Base-by-base conservation (phyloP, 768 basidiomycete genomes). In the Tricholoma furcatifolium region DNA sequence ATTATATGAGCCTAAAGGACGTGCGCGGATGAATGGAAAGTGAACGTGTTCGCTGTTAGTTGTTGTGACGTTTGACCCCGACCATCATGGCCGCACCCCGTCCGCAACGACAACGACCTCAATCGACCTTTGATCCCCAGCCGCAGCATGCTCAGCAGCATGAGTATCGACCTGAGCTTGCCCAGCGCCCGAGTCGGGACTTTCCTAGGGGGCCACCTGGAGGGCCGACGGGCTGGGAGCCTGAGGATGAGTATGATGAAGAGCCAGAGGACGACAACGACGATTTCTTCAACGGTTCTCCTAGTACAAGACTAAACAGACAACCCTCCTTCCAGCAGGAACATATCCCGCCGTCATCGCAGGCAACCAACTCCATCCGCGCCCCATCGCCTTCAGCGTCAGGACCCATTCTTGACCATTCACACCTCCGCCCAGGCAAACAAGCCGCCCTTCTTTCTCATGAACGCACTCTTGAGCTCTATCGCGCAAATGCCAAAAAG, bases 401-500 rank as follows among this genome's bases (percentile, higher is more conserved):
- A 8, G 85, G 77, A 2, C 84, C 87, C 43, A 80, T 93, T 62
- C 83, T 93, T 52, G 91, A 93, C 75, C 91, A 93, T 60, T 92
- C 93, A 36, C 94, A 98, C 70, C 83, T 97, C 36, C 85, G 88
- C 11, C 94, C 94, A 15, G 97, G 97, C 30, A 91, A 89, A 43
- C 86, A 93, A 61, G 97, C 95, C 3, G 85, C 93, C 6, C 83
- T 98, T 11, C 86, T 98, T 60, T 94, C 93, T 0, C 91, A 98
- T 68, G 93, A 95, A 70, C 91, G 91, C 53, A 98, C 97, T 2
- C 85, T 99, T 54, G 94, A 98, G 69, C 85, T 97, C 56, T 99
- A 99, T 75, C 90, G 97, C 43, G 85, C 88, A 40, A 99, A 99
- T 70, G 97, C 96, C 30, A 97, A 96, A 75, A 98, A 98, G 74